These are phyloP conservation scores for Penicillium daleae DNA, from an alignment of 495 filamentous ascomycete species.

Conservation along the genomic window DNA sequence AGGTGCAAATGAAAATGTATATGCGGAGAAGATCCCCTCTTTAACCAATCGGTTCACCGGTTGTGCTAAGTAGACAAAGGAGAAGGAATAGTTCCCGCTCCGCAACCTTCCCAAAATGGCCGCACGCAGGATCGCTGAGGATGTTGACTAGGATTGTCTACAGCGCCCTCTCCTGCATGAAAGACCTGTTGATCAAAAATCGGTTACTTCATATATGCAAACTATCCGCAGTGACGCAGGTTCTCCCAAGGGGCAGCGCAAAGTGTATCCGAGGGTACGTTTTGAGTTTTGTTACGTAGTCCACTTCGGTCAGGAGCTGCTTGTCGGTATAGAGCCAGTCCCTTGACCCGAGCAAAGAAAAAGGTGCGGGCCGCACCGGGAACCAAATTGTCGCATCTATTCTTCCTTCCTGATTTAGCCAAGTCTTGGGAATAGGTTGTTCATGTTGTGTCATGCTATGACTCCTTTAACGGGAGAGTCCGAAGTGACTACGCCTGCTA, in stretches of 20 bases:
- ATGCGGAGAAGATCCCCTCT: background rate
- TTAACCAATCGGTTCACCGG: too few relatives aligned
- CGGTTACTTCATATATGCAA: background rate
- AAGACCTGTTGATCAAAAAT: background rate
- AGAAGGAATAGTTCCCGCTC: background rate
- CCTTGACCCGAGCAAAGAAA: background rate
- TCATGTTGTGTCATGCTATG: too few relatives aligned
- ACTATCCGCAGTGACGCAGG: background rate
- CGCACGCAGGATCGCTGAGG: background rate
- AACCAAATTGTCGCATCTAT: background rate
- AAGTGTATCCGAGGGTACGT: background rate
- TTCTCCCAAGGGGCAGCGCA: background rate
- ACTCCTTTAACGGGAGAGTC: too few relatives aligned
- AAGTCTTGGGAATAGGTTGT: background rate
- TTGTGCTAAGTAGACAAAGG: background rate
- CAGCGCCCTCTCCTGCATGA: background rate
- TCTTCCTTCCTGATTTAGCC: too few relatives aligned
- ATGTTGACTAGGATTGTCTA: background rate
- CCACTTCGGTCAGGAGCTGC: background rate
- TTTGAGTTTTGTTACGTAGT: background rate
- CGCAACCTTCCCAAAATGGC: background rate
- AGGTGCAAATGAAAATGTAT: background rate
- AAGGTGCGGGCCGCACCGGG: background rate
- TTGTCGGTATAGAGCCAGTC: background rate
- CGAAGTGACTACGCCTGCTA: too few relatives aligned